Base-by-base conservation (phyloP, 306 rosid species). In the Dryas octopetala region DNA sequence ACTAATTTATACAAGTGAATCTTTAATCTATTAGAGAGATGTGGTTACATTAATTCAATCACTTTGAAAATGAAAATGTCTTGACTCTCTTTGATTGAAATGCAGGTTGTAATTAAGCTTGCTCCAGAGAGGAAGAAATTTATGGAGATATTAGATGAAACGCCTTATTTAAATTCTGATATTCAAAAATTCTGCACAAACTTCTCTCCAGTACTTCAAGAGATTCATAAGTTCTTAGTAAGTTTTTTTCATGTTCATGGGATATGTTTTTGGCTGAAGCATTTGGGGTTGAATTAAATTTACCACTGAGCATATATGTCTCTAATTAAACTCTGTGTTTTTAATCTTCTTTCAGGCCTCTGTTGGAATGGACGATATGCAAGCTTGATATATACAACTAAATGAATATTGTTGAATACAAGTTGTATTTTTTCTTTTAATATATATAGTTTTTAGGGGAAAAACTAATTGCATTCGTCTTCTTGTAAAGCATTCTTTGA, bases 51-150 rank as follows among this genome's bases (percentile, higher is more conserved):
- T 23, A 32, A 32, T 32, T 32, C 38, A 32, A 32, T 32, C 38
- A 32, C 38, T 32, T 2, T 32, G 9, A 0, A 11, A 26, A 38
- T 32, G 4, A 84, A 26, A 46, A 17, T 23, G 14, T 66, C 28
- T 5, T 6, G 19, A 10, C 14, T 76, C 77, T 63, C 79, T 69
- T 52, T 9, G 54, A 50, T 77, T 23, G 51, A 15, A 76, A 68
- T 63, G 68, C 84, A 89, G 90, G 79, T 89, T 62, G 95, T 89
- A 10, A 85, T 89, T 89, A 89, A 87, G 86, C 87, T 85, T 41
- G 95, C 89, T 70, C 91, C 95, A 16, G 90, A 89, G 55, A 87
- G 91, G 79, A 89, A 84, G 86, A 87, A 85, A 73, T 87, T 89
- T 83, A 85, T 89, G 87, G 91, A 89, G 11, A 89, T 89, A 74